These are phyloP conservation scores for Wickerhamomyces hampshirensis DNA, from an alignment of 805 yeast species.

Conservation along the genomic window DNA sequence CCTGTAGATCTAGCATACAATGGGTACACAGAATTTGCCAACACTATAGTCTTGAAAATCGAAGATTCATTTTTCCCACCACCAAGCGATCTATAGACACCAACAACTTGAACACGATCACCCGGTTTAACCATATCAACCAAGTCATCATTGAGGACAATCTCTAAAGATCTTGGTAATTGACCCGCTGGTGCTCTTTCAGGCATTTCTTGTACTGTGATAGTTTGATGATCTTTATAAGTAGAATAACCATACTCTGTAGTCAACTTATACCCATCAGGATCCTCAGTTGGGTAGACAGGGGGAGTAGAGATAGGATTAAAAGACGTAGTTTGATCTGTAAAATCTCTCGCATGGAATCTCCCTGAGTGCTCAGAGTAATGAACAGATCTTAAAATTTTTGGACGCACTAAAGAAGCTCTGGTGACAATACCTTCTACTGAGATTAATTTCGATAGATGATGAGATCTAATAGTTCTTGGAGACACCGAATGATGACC, in stretches of 20 bases:
- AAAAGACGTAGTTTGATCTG: conserved; percentile 88
- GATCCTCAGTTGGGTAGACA: conserved; percentile 87
- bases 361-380: conserved; percentile 80
- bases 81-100: conserved; percentile 89
- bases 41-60: conserved; percentile 73
- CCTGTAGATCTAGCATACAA: conserved; percentile 85
- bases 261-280: conserved; percentile 79
- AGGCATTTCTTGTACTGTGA: conserved; percentile 95
- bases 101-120: conserved; percentile 90
- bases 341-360: conserved; percentile 87
- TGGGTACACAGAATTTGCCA: conserved; percentile 87
- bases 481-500: conserved; percentile 88
- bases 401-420: conserved; percentile 90
- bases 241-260: conserved; percentile 94
- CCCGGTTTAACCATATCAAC: conserved; percentile 94
- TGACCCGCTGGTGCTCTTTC: conserved; percentile 98
- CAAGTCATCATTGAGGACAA: conserved; percentile 89
- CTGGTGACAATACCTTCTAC: conserved; percentile 95
- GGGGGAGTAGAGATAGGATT: conserved; percentile 81
- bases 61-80: conserved; percentile 53
- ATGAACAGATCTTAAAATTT: conserved; percentile 86
- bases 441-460: conserved; percentile 76
- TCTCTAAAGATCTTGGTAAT: conserved; percentile 88
- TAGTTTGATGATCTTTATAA: conserved; percentile 89
- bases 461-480: conserved; percentile 73